Base-by-base conservation (phyloP, 164 flowering plant species). In the Buxus sempervirens region DNA sequence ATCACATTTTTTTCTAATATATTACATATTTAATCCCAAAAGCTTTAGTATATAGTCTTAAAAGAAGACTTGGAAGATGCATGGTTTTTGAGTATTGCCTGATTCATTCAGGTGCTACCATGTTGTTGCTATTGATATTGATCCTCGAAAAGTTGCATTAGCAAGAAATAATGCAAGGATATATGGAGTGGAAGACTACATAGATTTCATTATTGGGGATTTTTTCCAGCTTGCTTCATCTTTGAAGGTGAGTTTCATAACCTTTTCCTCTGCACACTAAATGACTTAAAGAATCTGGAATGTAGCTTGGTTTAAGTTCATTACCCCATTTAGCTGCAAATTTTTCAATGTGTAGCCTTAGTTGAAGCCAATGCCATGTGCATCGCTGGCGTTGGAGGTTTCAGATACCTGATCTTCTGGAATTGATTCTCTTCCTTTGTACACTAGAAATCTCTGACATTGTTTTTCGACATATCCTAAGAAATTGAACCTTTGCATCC, bases 181-280 rank as follows among this genome's bases (percentile, higher is more conserved):
- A 62, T 87, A 87, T 78, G 91, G 88, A 63, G 88, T 87, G 28
- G 84, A 79, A 67, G 77, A 75, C 63, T 72, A 73, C 66, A 82
- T 87, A 71, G 88, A 87, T 76, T 87, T 84, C 60, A 66, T 87
- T 49, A 66, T 83, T 54, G 91, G 91, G 56, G 88, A 87, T 74
- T 87, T 87, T 76, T 82, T 87, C 67, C 78, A 80, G 58, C 84
- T 82, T 54, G 86, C 88, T 36, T 77, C 87, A 57, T 81, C 74
- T 23, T 72, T 87, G 48, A 83, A 85, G 87, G 88, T 87, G 78
- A 21, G 41, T 49, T 26, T 73, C 45, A 54, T 54, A 41, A 5
- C 5, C 60, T 58, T 60, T 42, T 49, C 28, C 45, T 42, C 21
- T 36, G 32, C 53, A 22, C 25, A 16, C 26, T 56, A 45, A 19